These are phyloP conservation scores for Torulaspora globosa DNA, from an alignment of 1,139 yeast genomes.

Conservation along the genomic window DNA sequence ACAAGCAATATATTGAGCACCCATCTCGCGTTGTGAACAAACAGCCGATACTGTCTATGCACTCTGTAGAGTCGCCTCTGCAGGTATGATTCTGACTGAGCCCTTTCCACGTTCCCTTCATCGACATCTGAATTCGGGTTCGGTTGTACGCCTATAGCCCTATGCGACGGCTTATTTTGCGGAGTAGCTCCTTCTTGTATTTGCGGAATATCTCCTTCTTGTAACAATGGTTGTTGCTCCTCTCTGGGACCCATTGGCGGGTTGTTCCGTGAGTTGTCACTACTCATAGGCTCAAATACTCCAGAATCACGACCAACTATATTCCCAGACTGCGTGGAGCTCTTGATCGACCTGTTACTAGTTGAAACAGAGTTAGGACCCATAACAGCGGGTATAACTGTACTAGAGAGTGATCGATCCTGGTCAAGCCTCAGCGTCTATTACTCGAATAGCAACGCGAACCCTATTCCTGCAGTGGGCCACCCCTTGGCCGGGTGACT, in stretches of 20 bases:
- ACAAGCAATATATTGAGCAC: slow-evolving; percentile 26
- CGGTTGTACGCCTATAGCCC: slow-evolving; percentile 18
- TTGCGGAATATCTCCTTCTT: too few relatives aligned
- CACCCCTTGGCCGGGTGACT: slow-evolving; percentile 14
- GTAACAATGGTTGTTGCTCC: slow-evolving; percentile 17
- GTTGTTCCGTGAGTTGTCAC: not conserved
- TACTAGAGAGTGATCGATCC: not conserved
- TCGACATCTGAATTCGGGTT: slow-evolving; percentile 5
- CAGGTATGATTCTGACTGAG: slow-evolving; percentile 19
- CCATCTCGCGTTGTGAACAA: slow-evolving; percentile 29
- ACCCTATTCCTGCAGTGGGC: not conserved
- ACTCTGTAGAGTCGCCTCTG: slow-evolving; percentile 18
- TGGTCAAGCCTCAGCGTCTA: not conserved
- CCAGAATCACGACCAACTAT: slow-evolving; percentile 12
- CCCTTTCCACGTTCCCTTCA: slow-evolving; percentile 5
- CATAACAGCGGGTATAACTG: slow-evolving; percentile 7
- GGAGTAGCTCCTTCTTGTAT: too few relatives aligned
- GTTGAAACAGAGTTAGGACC: slow-evolving; percentile 16
- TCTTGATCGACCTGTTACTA: slow-evolving; percentile 19
- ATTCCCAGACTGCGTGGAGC: slow-evolving; percentile 17
- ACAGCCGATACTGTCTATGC: slow-evolving; percentile 26
- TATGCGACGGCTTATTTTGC: slow-evolving; percentile 19
- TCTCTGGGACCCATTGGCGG: slow-evolving; percentile 3
- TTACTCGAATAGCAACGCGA: slow-evolving; percentile 5
- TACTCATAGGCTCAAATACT: slow-evolving; percentile 5